Evolutionary conservation across 2,329 filamentous ascomycete genomes (phyloP), one percentile per base, ranked within the genome.

Genomic region (Penicillium sp.): DNA sequence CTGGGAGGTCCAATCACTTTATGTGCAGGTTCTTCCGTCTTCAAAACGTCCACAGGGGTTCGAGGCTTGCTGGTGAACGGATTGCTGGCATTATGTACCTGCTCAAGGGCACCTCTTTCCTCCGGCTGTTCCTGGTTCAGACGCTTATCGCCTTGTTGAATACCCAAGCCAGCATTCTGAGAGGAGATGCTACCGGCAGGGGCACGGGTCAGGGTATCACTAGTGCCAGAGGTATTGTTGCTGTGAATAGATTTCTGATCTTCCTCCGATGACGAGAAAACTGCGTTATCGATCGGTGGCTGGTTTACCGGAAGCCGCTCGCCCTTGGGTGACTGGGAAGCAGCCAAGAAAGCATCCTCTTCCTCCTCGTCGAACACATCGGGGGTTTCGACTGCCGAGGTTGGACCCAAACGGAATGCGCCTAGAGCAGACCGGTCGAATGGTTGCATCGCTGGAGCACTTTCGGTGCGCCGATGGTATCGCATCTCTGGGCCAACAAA

Each of bases 301-400:
- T 26, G 15, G 17, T 53, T 47, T n/a, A 41, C 44, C 8, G 52
- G 32, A 12, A 46, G 44, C 6, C 44, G 39, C 13, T 56, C 54
- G 8, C 55, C 55, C 38, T 53, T 60, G 6, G 62, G 62, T 15
- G 61, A 61, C 39, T 68, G 60, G 34, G 61, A 64, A 12, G 71
- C 72, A 22, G 72, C 72, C 37, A 74, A 55, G 50, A 74, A 74
- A 9, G 70, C 72, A 58, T 76, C 73, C 51, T 76, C 74, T 52
- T 76, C 74, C 53, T 76, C 72, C 55, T 76, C 74, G 41, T 75
- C 71, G 50, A 76, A 74, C 4, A 75, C 74, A 55, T 76, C 74
- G 6, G 67, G 66, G 35, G 69, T 69, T 43, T 71, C 67, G 44
- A 74, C 59, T 1, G 65, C 61, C 7, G 68, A 58, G 37, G 63